A percentile compares a stretch with the other conserved stretches of the same genome.
These are phyloP conservation scores for Cercospora sesami DNA, from an alignment of 2,329 filamentous ascomycete species.

Conservation along the genomic window DNA sequence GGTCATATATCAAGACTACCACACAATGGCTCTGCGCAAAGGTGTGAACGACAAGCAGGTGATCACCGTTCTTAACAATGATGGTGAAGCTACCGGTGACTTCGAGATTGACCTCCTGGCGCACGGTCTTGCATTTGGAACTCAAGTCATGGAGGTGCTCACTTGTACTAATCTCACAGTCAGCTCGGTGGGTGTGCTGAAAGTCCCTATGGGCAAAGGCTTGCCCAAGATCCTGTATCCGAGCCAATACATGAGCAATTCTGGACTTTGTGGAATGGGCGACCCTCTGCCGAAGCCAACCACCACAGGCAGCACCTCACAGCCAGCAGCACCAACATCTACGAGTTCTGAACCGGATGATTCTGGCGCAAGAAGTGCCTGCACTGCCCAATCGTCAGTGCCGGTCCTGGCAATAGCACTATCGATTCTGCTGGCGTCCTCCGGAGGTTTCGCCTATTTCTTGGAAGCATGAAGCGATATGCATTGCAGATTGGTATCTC, in stretches of 20 bases:
- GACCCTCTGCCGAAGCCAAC: neutral
- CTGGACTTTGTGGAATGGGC: conserved; percentile 31
- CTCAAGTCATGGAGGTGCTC: conserved; percentile 38
- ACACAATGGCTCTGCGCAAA: conserved; percentile 49
- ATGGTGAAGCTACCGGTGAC: conserved; percentile 39
- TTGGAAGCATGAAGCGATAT: neutral
- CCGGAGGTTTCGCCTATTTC: neutral
- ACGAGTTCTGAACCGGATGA: neutral
- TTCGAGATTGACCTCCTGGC: conserved; percentile 40
- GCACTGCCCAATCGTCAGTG: neutral
- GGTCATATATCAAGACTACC: conserved; percentile 47
- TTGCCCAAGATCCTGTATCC: conserved; percentile 41
- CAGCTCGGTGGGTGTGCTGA: conserved; percentile 32
- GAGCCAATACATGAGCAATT: conserved; percentile 27
- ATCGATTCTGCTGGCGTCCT: neutral
- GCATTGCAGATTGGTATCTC: neutral
- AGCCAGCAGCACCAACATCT: neutral
- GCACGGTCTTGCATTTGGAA: conserved; percentile 35
- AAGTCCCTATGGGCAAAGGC: conserved; percentile 39
- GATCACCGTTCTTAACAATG: conserved; percentile 49
- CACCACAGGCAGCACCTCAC: neutral
- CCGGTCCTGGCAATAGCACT: neutral
- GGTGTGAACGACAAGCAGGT: conserved; percentile 44
- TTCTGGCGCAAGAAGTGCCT: neutral
- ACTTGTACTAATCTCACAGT: conserved; percentile 37